Evolutionary conservation across 1,284 basidiomycete genomes (phyloP), one percentile per base, ranked within the genome.

Genomic region (Trichosporon sp.): DNA sequence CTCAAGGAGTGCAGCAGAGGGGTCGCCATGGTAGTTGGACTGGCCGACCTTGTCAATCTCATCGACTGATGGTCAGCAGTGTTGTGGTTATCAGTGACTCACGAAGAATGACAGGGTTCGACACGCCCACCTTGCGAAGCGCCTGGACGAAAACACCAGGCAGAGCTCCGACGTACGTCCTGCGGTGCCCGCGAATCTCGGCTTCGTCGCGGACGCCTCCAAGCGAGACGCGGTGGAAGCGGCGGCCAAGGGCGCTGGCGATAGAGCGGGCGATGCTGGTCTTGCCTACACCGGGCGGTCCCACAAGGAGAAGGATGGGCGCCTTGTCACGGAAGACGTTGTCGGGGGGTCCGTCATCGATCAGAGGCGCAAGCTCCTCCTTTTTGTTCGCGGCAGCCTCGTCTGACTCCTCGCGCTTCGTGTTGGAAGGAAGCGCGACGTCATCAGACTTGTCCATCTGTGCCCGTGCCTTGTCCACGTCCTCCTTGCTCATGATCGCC

Each of bases 121-220:
- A 92, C 1, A 94, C 96, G 35, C 93, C 92, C 9, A 98, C 94
- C 71, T 95, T 90, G 83, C 97, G 96, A 69, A 98, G 84, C 0
- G 94, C 95, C 81, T 98, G 95, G 44, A 98, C 96, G 66, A 98
- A 94, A 86, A 98, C 95, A 44, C 96, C 95, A 0, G 96, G 96
- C 66, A 98, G 87, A 0, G 94, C 93, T 47, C 91, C 92, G 70
- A 76, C 79, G 65, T 80, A 98, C 35, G 96, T 99, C 77, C 96
- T 85, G 74, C 96, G 86, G 82, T 99, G 96, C 1, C 96, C 96
- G 83, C 98, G 95, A 79, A 99, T 98, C 86, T 98, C 96, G 60
- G 96, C 96, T 5, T 98, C 95, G 77, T 98, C 96, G 66, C 93
- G 92, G 74, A 99, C 85, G 7, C 96, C 95, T 72, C 96, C 96